These are phyloP conservation scores for Vigna mungo DNA, from an alignment of 306 rosid genomes.

Conservation along the genomic window DNA sequence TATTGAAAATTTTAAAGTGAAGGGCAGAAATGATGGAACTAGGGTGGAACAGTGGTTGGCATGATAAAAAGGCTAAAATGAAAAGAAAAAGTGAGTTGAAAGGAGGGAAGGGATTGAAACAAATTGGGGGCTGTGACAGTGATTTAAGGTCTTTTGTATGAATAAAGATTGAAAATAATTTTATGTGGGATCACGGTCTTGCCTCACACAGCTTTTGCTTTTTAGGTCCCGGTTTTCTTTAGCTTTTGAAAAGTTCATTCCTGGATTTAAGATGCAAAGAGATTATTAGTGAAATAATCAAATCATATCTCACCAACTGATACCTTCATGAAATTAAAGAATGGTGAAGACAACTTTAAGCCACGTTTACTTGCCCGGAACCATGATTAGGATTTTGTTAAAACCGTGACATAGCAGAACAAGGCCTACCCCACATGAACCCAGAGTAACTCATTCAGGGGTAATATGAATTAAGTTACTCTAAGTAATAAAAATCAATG, in stretches of 20 bases:
- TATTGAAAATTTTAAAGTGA: conserved; percentile 44
- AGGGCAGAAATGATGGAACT: conserved; percentile 66
- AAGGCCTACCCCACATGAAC: conserved; percentile 37
- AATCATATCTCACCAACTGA: conserved; percentile 48
- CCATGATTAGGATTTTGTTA: conserved; percentile 29
- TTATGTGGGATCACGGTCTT: conserved; percentile 56
- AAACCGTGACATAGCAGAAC: background rate
- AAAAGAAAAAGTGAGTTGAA: conserved; percentile 56
- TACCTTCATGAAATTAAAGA: conserved; percentile 40
- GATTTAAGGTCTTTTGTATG: conserved; percentile 54
- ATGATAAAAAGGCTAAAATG: conserved; percentile 56
- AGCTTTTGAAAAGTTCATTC: conserved; percentile 58
- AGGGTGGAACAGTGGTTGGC: conserved; percentile 60
- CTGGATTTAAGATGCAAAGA: conserved; percentile 52
- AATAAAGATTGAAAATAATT: conserved; percentile 56
- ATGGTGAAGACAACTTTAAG: conserved; percentile 7
- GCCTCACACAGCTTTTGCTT: conserved; percentile 59
- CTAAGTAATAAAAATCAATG: background rate
- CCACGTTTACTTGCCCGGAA: conserved; percentile 13
- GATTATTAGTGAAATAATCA: conserved; percentile 40
- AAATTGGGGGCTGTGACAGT: conserved; percentile 53
- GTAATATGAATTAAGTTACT: background rate
- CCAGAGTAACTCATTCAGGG: conserved; percentile 1
- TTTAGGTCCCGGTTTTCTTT: conserved; percentile 50
- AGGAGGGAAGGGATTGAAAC: conserved; percentile 49